A percentile compares a stretch with the other conserved stretches of the same genome.
phyloP scores from a whole-genome alignment of 108 stramenopile genomes.

The Cylindrotheca closterium region DNA sequence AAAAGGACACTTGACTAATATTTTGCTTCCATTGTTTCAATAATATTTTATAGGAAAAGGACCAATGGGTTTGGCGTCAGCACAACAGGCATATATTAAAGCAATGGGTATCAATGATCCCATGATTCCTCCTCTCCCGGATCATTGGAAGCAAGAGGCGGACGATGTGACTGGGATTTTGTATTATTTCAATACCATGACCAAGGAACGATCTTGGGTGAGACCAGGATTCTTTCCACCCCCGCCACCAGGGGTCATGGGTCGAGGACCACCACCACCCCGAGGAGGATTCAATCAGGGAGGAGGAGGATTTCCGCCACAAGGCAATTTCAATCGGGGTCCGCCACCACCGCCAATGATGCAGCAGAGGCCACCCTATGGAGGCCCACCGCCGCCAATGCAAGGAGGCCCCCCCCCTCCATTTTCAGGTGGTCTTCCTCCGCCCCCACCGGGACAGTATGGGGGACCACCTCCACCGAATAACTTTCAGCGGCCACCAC shows the following conservation, averaged over 20 bases:
- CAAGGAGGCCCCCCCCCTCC: constrained; percentile 16
- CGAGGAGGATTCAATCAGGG: not conserved
- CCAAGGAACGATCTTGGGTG: constrained; percentile 78
- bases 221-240: constrained; percentile 85
- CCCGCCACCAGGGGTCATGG: constrained; percentile 26
- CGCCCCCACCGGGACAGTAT: constrained; percentile 6
- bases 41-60: too few species aligned
- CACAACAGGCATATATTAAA: constrained; percentile 50
- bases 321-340: not conserved
- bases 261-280: constrained; percentile 18
- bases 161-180: constrained; percentile 76
- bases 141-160: constrained; percentile 77
- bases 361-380: constrained; percentile 13
- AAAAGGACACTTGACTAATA: constrained; percentile 50
- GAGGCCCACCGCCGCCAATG: constrained; percentile 4
- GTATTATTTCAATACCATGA: constrained; percentile 65
- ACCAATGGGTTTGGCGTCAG: constrained; percentile 83
- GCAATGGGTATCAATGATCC: constrained; percentile 45
- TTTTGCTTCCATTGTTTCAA: too few species aligned
- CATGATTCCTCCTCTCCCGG: constrained; percentile 80
- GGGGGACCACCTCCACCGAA: not conserved
- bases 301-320: not conserved
- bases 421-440: constrained; percentile 10
- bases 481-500: not conserved
- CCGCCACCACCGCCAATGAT: constrained; percentile 1